Conservation (phyloP, 2,329 filamentous ascomycete genomes). For the Cordyceps javanica region DNA sequence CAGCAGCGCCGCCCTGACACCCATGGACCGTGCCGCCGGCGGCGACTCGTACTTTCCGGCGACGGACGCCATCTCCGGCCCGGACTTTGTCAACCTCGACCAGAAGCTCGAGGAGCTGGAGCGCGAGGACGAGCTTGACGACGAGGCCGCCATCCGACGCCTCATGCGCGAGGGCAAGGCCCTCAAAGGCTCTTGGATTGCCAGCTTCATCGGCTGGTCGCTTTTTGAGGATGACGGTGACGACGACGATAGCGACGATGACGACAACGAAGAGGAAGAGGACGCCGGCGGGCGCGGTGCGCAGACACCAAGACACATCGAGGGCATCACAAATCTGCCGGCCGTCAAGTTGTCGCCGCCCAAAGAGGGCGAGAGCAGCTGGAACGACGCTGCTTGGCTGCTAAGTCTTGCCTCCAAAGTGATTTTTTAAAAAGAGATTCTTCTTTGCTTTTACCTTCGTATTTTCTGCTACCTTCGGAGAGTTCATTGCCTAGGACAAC, state of each 20-base stretch:
- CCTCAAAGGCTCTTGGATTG: conserved; percentile 53
- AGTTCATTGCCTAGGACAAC: too few species aligned
- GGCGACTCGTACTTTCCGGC: conserved; percentile 39
- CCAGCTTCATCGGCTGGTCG: conserved; percentile 52
- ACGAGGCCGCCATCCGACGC: conserved; percentile 53
- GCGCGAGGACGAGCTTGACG: conserved; percentile 43
- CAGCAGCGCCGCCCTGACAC: conserved; percentile 37
- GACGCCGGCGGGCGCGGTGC: conserved; percentile 24
- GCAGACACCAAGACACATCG: conserved; percentile 32
- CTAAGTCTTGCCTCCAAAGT: conserved; percentile 59
- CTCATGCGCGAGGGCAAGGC: conserved; percentile 48
- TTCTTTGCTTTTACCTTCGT: background rate
- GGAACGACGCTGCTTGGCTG: conserved; percentile 64
- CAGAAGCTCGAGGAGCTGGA: conserved; percentile 52
- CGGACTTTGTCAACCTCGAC: conserved; percentile 58
- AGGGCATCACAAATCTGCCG: conserved; percentile 34
- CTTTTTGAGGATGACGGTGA: conserved; percentile 57
- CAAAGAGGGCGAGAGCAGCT: conserved; percentile 51
- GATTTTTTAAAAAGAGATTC: conserved; percentile 45
- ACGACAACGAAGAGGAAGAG: conserved; percentile 31
- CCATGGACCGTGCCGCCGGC: conserved; percentile 31
- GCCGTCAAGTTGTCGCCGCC: conserved; percentile 42
- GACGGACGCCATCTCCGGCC: conserved; percentile 38
- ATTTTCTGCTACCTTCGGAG: too few species aligned
- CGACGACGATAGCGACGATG: conserved; percentile 44